These are phyloP conservation scores for Alternaria brassicae DNA, from an alignment of 2,329 filamentous ascomycete genomes.

Conservation along the genomic window DNA sequence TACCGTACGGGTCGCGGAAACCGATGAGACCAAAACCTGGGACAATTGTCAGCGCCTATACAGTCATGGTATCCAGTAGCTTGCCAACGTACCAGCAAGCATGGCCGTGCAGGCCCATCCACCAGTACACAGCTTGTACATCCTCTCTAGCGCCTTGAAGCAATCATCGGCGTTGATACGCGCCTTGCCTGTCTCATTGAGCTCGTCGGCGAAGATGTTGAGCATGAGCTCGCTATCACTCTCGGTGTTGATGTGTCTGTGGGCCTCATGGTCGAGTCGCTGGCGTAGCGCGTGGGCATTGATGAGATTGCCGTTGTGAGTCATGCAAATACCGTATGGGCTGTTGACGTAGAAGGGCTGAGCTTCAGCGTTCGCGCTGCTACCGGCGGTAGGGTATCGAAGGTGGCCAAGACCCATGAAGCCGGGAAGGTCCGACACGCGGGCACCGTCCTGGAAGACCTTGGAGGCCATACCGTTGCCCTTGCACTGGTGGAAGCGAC, in stretches of 20 bases:
- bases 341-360: constrained; percentile 93
- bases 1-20: constrained; percentile 81
- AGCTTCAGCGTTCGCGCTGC: constrained; percentile 81
- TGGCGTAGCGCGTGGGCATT: constrained; percentile 73
- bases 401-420: constrained; percentile 88
- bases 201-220: constrained; percentile 84
- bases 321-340: constrained; percentile 81
- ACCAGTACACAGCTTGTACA: constrained; percentile 76
- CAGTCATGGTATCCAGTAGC: not conserved
- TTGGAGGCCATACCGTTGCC: constrained; percentile 86
- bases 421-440: constrained; percentile 76
- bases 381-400: constrained; percentile 88
- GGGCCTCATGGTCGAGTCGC: constrained; percentile 78
- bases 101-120: constrained; percentile 83
- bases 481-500: constrained; percentile 87
- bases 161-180: constrained; percentile 80
- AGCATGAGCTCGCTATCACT: constrained; percentile 87
- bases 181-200: constrained; percentile 80
- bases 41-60: constrained; percentile 18
- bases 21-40: constrained; percentile 77
- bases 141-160: constrained; percentile 73
- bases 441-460: constrained; percentile 81
- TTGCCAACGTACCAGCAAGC: constrained; percentile 66
- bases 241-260: constrained; percentile 88
- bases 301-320: constrained; percentile 89